phyloP scores from a whole-genome alignment of 495 filamentous ascomycete species.

The Daldinia grandis region DNA sequence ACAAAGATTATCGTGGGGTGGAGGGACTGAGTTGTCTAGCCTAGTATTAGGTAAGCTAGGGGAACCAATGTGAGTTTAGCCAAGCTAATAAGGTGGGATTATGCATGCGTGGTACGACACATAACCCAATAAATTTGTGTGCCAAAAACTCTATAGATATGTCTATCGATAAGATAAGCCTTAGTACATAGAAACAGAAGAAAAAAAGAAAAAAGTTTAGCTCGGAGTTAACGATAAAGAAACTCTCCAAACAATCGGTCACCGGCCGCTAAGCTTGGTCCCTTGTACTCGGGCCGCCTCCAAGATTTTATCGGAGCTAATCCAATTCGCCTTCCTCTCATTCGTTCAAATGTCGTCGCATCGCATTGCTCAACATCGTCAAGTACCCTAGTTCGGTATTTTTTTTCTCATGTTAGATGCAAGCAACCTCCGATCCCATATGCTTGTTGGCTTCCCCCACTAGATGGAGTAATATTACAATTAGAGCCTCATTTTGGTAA shows the following conservation, averaged over 20 bases:
- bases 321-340: slow-evolving; percentile 28
- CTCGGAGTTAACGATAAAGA: slow-evolving; percentile 26
- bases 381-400: slow-evolving; percentile 23
- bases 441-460: slow-evolving; percentile 19
- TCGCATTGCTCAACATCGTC: slow-evolving; percentile 23
- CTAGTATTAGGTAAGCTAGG: slow-evolving; percentile 28
- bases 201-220: background rate
- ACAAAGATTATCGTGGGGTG: slow-evolving; percentile 20
- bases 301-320: slow-evolving; percentile 40
- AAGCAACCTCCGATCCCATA: slow-evolving; percentile 1
- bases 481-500: slow-evolving; percentile 17
- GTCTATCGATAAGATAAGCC: slow-evolving; percentile 27
- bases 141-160: background rate
- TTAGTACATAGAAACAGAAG: background rate
- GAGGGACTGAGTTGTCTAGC: slow-evolving; percentile 16
- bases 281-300: slow-evolving; percentile 16
- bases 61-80: background rate
- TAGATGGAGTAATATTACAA: slow-evolving; percentile 17
- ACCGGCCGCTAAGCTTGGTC: slow-evolving; percentile 10
- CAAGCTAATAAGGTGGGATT: slow-evolving; percentile 2
- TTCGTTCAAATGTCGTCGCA: slow-evolving; percentile 27
- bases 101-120: slow-evolving; percentile 1
- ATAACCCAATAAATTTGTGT: slow-evolving; percentile 3
- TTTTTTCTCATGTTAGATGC: slow-evolving; percentile 38
- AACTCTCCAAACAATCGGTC: slow-evolving; percentile 22